Evolutionary conservation across 108 stramenopile genomes (phyloP).

Genomic region (Mediolabrus comicus): DNA sequence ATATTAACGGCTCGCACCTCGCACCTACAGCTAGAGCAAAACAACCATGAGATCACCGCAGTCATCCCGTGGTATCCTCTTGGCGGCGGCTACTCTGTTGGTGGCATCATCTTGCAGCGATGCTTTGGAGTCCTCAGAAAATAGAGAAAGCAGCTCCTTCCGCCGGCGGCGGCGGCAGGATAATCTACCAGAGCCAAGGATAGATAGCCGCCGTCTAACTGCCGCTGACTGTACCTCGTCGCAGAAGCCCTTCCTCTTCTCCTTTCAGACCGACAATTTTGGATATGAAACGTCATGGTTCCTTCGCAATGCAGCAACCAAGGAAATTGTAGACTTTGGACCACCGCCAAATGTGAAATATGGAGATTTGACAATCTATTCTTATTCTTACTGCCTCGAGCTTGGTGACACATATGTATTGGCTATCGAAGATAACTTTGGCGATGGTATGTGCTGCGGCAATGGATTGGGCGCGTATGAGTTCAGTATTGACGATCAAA

Average conservation of each 20-base stretch:
- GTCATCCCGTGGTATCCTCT: not conserved
- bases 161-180: not conserved
- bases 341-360: slow-evolving; percentile 24
- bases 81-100: not conserved
- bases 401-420: slow-evolving; percentile 27
- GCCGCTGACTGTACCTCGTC: not conserved
- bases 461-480: slow-evolving; percentile 42
- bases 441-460: slow-evolving; percentile 47
- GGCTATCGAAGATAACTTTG: slow-evolving; percentile 42
- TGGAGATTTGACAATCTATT: slow-evolving; percentile 37
- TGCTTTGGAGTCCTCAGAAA: not conserved
- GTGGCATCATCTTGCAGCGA: not conserved
- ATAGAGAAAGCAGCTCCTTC: not conserved
- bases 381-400: slow-evolving; percentile 30
- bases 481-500: slow-evolving; percentile 11
- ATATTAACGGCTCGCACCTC: not conserved
- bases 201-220: not conserved
- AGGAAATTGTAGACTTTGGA: slow-evolving; percentile 15
- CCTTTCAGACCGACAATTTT: slow-evolving; percentile 44
- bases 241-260: slow-evolving; percentile 29
- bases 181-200: not conserved
- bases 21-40: too few species aligned
- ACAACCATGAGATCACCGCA: not conserved
- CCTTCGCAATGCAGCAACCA: slow-evolving; percentile 3
- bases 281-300: slow-evolving; percentile 50